These are phyloP conservation scores for Rhododendron kiyosumense DNA, from an alignment of 148 eudicot genomes.

Conservation along the genomic window DNA sequence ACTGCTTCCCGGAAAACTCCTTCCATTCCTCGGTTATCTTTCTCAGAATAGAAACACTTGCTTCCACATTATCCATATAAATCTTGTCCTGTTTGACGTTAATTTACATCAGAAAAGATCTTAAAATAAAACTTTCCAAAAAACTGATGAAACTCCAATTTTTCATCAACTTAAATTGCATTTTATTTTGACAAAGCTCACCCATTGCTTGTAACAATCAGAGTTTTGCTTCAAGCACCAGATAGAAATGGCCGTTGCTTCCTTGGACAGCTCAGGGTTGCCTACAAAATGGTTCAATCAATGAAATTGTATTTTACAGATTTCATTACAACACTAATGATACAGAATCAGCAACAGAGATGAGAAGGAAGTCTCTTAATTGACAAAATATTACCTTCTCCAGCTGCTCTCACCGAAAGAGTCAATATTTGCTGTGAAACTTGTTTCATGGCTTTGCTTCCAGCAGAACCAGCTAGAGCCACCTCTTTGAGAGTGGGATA, in stretches of 20 bases:
- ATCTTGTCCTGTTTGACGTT: conserved; percentile 45
- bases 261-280: conserved; percentile 56
- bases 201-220: conserved; percentile 81
- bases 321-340: not conserved
- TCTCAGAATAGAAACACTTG: conserved; percentile 54
- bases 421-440: conserved; percentile 57
- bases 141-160: not conserved
- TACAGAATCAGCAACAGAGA: not conserved
- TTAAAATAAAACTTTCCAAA: not conserved
- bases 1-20: conserved; percentile 36
- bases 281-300: conserved; percentile 29
- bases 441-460: conserved; percentile 89
- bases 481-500: conserved; percentile 79
- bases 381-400: conserved; percentile 46
- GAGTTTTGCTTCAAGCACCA: conserved; percentile 60
- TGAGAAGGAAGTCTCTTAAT: not conserved
- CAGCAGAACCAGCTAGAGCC: conserved; percentile 70
- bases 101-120: conserved; percentile 10
- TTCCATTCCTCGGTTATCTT: conserved; percentile 54
- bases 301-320: not conserved
- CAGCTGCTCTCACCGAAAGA: conserved; percentile 54
- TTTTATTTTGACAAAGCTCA: conserved; percentile 21
- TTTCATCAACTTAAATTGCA: not conserved
- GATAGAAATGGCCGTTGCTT: conserved; percentile 47
- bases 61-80: conserved; percentile 57